Conservation (phyloP, 1,139 yeast species). For the Suhomyces ambrosiae region DNA sequence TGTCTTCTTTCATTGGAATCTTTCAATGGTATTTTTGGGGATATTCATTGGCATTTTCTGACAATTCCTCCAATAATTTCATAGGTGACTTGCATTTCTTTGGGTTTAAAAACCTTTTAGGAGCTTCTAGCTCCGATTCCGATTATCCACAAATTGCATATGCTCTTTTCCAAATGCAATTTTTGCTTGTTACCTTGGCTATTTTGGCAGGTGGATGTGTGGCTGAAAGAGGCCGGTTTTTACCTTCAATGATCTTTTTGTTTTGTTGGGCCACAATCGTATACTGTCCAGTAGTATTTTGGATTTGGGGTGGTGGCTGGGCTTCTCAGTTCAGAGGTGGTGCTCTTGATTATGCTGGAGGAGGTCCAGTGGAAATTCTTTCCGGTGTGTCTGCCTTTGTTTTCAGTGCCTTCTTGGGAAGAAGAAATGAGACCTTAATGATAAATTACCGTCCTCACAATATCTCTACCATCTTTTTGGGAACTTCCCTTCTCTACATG, state of each 20-base stretch:
- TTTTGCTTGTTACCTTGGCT: constrained; percentile 85
- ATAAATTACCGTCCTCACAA: constrained; percentile 94
- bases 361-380: constrained; percentile 94
- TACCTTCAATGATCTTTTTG: constrained; percentile 80
- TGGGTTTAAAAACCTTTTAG: constrained; percentile 75
- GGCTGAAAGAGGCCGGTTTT: constrained; percentile 88
- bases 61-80: constrained; percentile 73
- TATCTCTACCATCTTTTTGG: constrained; percentile 80
- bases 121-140: constrained; percentile 43
- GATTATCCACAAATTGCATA: constrained; percentile 81
- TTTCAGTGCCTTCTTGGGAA: constrained; percentile 78
- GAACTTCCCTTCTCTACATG: constrained; percentile 64
- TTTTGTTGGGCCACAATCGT: constrained; percentile 91
- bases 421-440: constrained; percentile 79
- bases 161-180: constrained; percentile 89
- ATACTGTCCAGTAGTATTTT: constrained; percentile 88
- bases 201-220: constrained; percentile 87
- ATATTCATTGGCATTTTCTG: constrained; percentile 82
- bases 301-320: constrained; percentile 99
- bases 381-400: constrained; percentile 92
- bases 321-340: constrained; percentile 75
- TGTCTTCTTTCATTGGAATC: constrained; percentile 76
- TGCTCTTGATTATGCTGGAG: constrained; percentile 95
- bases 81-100: constrained; percentile 84
- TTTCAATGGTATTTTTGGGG: constrained; percentile 99